Conservation (phyloP, 495 filamentous ascomycete genomes). For the Penicillium crystallinum region DNA sequence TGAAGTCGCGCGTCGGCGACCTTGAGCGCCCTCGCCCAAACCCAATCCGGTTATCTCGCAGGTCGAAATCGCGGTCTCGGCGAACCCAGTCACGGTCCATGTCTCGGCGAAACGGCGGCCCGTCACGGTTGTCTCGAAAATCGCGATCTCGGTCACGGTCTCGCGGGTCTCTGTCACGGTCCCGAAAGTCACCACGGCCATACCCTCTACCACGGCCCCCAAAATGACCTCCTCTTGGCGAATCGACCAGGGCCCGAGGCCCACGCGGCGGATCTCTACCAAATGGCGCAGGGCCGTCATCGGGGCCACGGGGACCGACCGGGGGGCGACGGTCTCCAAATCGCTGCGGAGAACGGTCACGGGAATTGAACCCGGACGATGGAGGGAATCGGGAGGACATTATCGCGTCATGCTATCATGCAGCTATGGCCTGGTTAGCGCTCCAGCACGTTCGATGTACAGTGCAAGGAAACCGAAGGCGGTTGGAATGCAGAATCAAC, state of each 20-base stretch:
- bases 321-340: conserved; percentile 44
- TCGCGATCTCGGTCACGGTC: conserved; percentile 42
- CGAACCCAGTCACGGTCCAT: conserved; percentile 33
- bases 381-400: conserved; percentile 46
- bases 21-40: conserved; percentile 44
- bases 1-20: conserved; percentile 47
- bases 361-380: conserved; percentile 46
- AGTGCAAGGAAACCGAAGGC: not conserved
- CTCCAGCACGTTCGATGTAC: not conserved
- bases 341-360: conserved; percentile 44
- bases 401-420: conserved; percentile 43
- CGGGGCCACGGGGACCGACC: conserved; percentile 34
- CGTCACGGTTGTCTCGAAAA: conserved; percentile 38
- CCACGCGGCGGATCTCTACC: conserved; percentile 60
- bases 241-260: conserved; percentile 63
- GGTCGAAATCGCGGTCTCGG: conserved; percentile 42
- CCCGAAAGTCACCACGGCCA: conserved; percentile 56
- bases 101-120: conserved; percentile 34
- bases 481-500: conserved; percentile 4
- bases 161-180: conserved; percentile 50
- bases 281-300: conserved; percentile 35
- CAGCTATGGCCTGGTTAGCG: conserved; percentile 5
- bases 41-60: conserved; percentile 32
- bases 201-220: conserved; percentile 44
- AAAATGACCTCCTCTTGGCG: conserved; percentile 50